These are phyloP conservation scores for Pyrenophora seminiperda DNA, from an alignment of 2,329 filamentous ascomycete species.

Conservation along the genomic window DNA sequence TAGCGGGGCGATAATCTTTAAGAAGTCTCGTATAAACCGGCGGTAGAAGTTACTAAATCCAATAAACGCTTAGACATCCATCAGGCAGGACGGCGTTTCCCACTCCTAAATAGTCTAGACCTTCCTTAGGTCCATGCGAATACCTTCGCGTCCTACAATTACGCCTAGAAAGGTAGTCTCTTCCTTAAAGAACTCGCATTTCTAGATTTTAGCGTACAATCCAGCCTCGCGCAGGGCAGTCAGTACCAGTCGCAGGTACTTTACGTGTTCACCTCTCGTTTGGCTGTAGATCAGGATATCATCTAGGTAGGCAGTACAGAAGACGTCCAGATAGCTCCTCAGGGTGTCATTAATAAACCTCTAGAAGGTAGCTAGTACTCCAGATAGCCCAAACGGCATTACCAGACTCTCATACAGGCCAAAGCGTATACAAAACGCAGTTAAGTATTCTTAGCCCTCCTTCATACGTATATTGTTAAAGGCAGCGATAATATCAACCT, in stretches of 20 bases:
- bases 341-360: constrained; percentile 1
- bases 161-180: not conserved
- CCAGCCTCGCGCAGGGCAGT: not conserved
- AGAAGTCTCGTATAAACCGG: not conserved
- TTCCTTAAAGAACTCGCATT: not conserved
- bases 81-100: not conserved
- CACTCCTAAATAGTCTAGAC: not conserved
- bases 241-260: not conserved
- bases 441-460: not conserved
- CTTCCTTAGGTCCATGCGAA: not conserved
- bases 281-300: not conserved
- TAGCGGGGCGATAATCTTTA: not conserved
- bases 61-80: not conserved
- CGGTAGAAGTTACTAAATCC: not conserved
- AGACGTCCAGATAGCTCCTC: not conserved
- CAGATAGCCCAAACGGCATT: not conserved
- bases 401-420: not conserved
- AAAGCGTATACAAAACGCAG: not conserved
- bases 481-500: not conserved
- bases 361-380: not conserved
- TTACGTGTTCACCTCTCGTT: not conserved
- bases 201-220: not conserved
- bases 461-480: constrained; percentile 1
- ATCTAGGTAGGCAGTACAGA: constrained; percentile 1
- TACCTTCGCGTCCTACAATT: not conserved